phyloP scores from a whole-genome alignment of 176 grass and related monocot genomes.

The Ensete glaucum region DNA sequence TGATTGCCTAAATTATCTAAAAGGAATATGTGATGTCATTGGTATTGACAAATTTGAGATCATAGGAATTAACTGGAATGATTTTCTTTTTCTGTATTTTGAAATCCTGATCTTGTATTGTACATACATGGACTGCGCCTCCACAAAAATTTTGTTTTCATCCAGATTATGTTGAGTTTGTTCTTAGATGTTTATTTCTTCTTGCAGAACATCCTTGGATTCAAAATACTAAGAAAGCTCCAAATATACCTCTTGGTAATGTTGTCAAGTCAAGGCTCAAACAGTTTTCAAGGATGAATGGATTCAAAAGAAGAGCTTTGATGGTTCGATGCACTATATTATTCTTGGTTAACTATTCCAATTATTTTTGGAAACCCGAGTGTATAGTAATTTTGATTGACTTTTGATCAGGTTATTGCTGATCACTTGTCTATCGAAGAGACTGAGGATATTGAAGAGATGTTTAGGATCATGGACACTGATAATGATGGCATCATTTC shows the following conservation, averaged over 20 bases:
- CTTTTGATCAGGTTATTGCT: conserved; percentile 63
- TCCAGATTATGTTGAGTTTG: no score
- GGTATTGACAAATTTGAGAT: background rate
- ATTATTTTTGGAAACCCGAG: conserved; percentile 2
- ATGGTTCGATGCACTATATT: conserved; percentile 35
- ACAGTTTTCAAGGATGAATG: conserved; percentile 98
- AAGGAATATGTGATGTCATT: background rate
- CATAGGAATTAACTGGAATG: no score
- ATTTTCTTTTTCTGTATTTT: no score
- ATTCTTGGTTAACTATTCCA: background rate
- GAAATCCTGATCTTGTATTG: background rate
- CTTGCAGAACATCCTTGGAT: conserved; percentile 77
- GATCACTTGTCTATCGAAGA: conserved; percentile 95
- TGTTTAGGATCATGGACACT: conserved; percentile 95
- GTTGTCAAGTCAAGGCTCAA: conserved; percentile 95
- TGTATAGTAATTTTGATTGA: conserved; percentile 1
- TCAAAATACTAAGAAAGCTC: conserved; percentile 93
- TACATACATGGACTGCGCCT: background rate
- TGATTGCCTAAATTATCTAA: background rate
- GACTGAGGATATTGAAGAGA: conserved; percentile 90
- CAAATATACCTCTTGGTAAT: conserved; percentile 97
- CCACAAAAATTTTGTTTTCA: no score
- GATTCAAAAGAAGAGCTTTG: conserved; percentile 98
- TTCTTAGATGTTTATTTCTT: background rate
- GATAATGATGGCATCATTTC: conserved; percentile 86